Evolutionary conservation across 2,329 filamentous ascomycete species (phyloP).

Genomic region (Chalaropsis ovoidea): DNA sequence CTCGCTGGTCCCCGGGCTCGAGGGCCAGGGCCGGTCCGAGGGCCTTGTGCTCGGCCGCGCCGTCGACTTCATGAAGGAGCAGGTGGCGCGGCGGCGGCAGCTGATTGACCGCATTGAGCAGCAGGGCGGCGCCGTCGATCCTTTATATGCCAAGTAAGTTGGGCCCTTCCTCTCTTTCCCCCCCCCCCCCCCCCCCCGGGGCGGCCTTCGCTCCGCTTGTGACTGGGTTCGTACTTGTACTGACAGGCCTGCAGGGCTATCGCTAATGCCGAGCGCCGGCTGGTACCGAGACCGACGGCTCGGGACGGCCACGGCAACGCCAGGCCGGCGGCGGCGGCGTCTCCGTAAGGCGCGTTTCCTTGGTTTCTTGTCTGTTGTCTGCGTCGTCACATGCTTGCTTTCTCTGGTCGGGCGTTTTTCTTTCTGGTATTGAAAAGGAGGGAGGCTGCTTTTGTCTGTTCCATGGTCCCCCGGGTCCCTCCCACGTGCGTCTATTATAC

Average conservation of each 20-base stretch:
- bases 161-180: not conserved
- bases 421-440: not conserved
- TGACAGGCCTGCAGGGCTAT: slow-evolving; percentile 18
- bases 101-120: slow-evolving; percentile 51
- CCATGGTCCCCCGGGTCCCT: not conserved
- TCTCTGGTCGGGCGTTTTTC: not conserved
- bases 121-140: slow-evolving; percentile 46
- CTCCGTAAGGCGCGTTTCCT: not conserved
- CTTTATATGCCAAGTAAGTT: slow-evolving; percentile 22
- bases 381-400: not conserved
- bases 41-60: slow-evolving; percentile 68
- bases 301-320: not conserved
- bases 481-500: slow-evolving; percentile 13
- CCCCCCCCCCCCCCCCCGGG: too few relatives aligned
- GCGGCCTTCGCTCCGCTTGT: too few relatives aligned
- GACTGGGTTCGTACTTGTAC: not conserved
- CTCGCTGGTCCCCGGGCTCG: slow-evolving; percentile 67
- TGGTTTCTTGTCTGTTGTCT: slow-evolving; percentile 16
- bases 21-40: slow-evolving; percentile 76
- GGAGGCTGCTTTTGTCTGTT: slow-evolving; percentile 3
- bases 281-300: slow-evolving; percentile 12
- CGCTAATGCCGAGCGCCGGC: slow-evolving; percentile 18
- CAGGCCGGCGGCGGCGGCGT: not conserved
- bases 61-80: slow-evolving; percentile 53
- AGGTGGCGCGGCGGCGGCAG: slow-evolving; percentile 48